Evolutionary conservation across 192 early-diverging fungal genomes (phyloP), one percentile per base, ranked within the genome.

Genomic region (Backusella psychrophila): DNA sequence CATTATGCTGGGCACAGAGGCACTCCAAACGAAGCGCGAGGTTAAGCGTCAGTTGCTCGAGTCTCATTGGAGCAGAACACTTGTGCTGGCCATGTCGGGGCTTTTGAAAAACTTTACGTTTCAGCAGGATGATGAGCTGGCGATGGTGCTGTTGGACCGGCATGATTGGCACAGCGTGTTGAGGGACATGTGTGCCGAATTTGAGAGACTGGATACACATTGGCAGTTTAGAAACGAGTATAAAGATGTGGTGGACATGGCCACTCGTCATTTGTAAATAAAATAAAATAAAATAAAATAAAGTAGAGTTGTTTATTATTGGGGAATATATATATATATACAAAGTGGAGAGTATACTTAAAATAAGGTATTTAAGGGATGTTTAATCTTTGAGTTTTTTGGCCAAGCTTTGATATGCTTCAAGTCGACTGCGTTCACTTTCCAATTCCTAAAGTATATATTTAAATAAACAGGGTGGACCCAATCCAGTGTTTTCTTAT

Each of bases 141-240:
- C 26, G 12, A 63, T 63, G 56, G 3, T 59, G 6, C 12, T 36
- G 1, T 36, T 36, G 14, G 31, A n/a, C 34, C 12, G 44, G 8
- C n/a, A 17, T 21, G 56, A 63, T 31, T 75, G 74, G 74, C 12
- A 67, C 19, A 42, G 14, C 4, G 4, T n/a, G 19, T 21, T 75
- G 21, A 38, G 34, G 5, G 5, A 75, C 4, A 33, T 66, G 38
- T 39, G 65, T 44, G 12, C 11, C 2, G 29, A 46, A 17, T 66
- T 75, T 34, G 63, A 65, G n/a, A 63, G 65, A 4, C 36, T 44
- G 23, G 74, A 75, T 44, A 5, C 42, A 7, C 34, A 23, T 3
- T 75, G 74, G 74, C 41, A 49, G 36, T 75, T 59, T 68, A 6
- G 41, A 12, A 33, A 17, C n/a, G 74, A 75, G 17, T 75, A 75